A percentile compares a stretch with the other conserved stretches of the same genome.
Conservation (phyloP, 352 stramenopile genomes). For the Elongisporangium prolatum region DNA sequence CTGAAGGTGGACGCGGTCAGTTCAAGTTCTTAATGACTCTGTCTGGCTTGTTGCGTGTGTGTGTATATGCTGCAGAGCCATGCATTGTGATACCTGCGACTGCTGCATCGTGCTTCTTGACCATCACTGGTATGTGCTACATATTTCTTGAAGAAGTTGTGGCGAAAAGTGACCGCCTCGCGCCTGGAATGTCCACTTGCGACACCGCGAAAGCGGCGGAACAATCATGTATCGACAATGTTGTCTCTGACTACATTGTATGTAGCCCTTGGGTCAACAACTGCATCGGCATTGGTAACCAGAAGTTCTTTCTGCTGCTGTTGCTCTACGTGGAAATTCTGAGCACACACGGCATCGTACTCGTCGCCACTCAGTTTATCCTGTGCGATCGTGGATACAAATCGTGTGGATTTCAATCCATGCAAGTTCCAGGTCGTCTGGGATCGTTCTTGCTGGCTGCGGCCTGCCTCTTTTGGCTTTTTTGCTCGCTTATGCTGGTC, state of each 20-base stretch:
- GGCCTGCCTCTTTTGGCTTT: conserved; percentile 66
- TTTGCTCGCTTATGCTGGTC: conserved; percentile 67
- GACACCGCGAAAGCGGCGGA: not conserved
- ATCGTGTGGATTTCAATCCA: conserved; percentile 58
- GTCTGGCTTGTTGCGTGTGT: not conserved
- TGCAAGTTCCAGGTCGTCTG: conserved; percentile 51
- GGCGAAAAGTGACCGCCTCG: too few relatives aligned
- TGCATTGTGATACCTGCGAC: conserved; percentile 73
- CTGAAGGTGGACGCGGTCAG: too few relatives aligned
- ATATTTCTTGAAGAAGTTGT: too few relatives aligned
- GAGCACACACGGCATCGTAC: conserved; percentile 44
- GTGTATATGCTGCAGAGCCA: conserved; percentile 33
- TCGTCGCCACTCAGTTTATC: conserved; percentile 48
- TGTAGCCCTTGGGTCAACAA: conserved; percentile 85
- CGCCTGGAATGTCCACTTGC: too few relatives aligned
- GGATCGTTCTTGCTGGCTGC: conserved; percentile 65
- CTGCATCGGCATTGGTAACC: conserved; percentile 78
- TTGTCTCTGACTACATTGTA: not conserved
- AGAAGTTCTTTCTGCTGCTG: conserved; percentile 77
- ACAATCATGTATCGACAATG: not conserved
- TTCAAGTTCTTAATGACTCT: not conserved
- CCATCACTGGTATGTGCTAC: conserved; percentile 66
- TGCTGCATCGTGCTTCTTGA: conserved; percentile 79
- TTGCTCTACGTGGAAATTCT: conserved; percentile 68
- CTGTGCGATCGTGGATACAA: conserved; percentile 27